Evolutionary conservation across 2,329 filamentous ascomycete species (phyloP).

Genomic region (Lecanicillium sp.): DNA sequence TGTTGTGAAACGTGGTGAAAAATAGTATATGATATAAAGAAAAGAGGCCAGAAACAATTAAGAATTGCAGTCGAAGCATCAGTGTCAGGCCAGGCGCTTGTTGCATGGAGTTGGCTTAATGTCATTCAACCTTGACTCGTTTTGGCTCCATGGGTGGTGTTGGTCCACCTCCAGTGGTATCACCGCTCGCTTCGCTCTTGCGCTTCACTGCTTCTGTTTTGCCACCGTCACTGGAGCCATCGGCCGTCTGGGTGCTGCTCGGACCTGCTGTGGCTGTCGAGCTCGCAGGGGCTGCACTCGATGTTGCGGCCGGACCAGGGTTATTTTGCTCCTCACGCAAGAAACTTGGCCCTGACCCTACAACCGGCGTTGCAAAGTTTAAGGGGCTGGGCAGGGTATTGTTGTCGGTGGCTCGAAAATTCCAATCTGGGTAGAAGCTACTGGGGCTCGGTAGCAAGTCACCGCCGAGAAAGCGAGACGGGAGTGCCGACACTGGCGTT

Average conservation of each 20-base stretch:
- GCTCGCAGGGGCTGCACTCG: neutral
- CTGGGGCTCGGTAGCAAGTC: constrained; percentile 86
- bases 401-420: constrained; percentile 61
- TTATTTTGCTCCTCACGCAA: constrained; percentile 44
- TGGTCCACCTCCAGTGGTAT: neutral
- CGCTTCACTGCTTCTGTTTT: constrained; percentile 6
- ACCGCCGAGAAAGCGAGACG: constrained; percentile 82
- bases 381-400: constrained; percentile 89
- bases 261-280: neutral
- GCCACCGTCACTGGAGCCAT: neutral
- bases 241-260: neutral
- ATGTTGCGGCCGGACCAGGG: constrained; percentile 7
- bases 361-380: constrained; percentile 80
- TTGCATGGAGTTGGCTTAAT: neutral
- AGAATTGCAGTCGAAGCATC: neutral
- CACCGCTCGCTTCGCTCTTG: constrained; percentile 5
- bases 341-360: constrained; percentile 55
- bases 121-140: constrained; percentile 10
- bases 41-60: constrained; percentile 1
- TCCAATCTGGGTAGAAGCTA: constrained; percentile 89
- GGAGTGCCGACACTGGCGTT: constrained; percentile 86
- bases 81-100: neutral
- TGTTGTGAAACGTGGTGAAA: too few species aligned
- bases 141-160: constrained; percentile 4
- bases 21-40: neutral